Percentiles rank a stretch among this genome's conserved stretches.
Conservation (phyloP, 306 rosid genomes). For the Spatholobus suberectus region DNA sequence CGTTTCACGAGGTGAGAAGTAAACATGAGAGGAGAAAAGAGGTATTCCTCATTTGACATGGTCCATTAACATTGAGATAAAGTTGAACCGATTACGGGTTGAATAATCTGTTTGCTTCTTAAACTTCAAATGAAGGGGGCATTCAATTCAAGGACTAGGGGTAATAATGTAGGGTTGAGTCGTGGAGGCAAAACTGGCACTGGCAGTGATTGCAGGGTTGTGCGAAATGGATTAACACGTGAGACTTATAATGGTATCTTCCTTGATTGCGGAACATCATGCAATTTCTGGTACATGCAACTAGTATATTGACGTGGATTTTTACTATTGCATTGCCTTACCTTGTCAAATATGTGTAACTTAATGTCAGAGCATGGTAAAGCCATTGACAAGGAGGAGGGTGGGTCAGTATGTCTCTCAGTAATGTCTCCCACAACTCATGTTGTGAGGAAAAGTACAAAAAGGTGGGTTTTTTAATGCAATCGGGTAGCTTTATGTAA, state of each 20-base stretch:
- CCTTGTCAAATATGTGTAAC: slow-evolving; percentile 48
- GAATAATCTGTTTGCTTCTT: slow-evolving; percentile 15
- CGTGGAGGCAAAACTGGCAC: slow-evolving; percentile 47
- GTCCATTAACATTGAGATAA: slow-evolving; percentile 2
- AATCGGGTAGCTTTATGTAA: slow-evolving; percentile 30
- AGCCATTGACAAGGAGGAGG: slow-evolving; percentile 50
- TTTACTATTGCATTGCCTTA: slow-evolving; percentile 44
- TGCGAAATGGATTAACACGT: slow-evolving; percentile 48
- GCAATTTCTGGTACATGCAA: slow-evolving; percentile 39
- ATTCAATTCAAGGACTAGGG: slow-evolving; percentile 53
- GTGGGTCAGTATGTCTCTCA: slow-evolving; percentile 48
- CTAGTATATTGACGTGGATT: slow-evolving; percentile 26
- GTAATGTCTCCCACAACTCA: slow-evolving; percentile 43
- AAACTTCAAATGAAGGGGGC: slow-evolving; percentile 63
- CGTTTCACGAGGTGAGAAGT: slow-evolving; percentile 81
- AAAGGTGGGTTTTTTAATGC: slow-evolving; percentile 49
- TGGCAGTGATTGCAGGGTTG: slow-evolving; percentile 39
- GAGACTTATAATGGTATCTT: slow-evolving; percentile 55
- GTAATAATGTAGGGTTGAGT: slow-evolving; percentile 40
- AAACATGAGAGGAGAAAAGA: slow-evolving; percentile 87
- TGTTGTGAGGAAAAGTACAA: slow-evolving; percentile 35
- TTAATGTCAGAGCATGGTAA: slow-evolving; percentile 60
- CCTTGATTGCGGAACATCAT: slow-evolving; percentile 28
- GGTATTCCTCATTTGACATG: slow-evolving; percentile 50
- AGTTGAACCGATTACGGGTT: background rate